Conservation (phyloP, 176 grass and related monocot species). For the Leersia perrieri region DNA sequence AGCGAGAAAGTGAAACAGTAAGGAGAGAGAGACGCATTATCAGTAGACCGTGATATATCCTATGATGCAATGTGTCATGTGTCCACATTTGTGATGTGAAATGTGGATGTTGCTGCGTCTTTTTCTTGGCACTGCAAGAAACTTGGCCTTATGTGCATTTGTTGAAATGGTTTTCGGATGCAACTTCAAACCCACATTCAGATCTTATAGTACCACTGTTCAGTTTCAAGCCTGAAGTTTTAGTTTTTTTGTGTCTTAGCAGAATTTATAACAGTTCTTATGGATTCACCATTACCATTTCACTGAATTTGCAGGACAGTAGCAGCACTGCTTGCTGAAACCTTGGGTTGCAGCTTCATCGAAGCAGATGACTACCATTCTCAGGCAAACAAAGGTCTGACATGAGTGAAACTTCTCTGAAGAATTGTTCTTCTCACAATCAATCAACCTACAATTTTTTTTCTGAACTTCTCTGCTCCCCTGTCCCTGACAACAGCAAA, state of each 20-base stretch:
- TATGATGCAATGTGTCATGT: background rate
- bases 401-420: background rate
- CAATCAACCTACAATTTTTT: background rate
- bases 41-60: no score
- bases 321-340: constrained; percentile 58
- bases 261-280: background rate
- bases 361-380: constrained; percentile 92
- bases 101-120: background rate
- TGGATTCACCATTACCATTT: background rate
- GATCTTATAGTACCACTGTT: background rate
- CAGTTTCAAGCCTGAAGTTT: background rate
- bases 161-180: background rate
- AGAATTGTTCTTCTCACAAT: background rate
- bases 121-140: background rate
- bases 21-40: background rate
- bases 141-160: background rate
- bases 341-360: constrained; percentile 65
- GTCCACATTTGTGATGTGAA: background rate
- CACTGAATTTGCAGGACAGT: constrained; percentile 47
- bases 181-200: background rate
- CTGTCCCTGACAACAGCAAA: constrained; percentile 48
- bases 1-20: background rate
- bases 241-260: background rate
- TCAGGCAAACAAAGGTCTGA: constrained; percentile 76
- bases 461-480: background rate